phyloP scores from a whole-genome alignment of 192 early-diverging fungal species.

The Coemansia sp. region DNA sequence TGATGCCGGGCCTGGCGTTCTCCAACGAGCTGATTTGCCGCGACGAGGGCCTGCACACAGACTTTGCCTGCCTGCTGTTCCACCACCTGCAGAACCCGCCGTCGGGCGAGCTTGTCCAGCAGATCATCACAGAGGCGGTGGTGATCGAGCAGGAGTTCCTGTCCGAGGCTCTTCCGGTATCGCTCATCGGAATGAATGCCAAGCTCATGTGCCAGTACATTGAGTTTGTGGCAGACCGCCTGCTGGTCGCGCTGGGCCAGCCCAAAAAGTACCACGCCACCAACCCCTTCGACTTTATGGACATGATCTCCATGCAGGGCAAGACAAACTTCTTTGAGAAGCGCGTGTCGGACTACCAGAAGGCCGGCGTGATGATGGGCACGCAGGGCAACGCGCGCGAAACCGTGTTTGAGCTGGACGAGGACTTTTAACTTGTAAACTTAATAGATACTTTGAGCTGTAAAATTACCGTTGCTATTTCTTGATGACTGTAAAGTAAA shows the following conservation, averaged over 20 bases:
- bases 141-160: constrained; percentile 94
- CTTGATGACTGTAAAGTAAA: constrained; percentile 55
- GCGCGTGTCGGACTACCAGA: constrained; percentile 94
- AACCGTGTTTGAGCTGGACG: constrained; percentile 75
- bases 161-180: constrained; percentile 86
- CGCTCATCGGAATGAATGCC: constrained; percentile 96
- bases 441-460: neutral
- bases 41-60: constrained; percentile 95
- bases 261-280: constrained; percentile 77
- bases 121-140: constrained; percentile 87
- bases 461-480: constrained; percentile 17
- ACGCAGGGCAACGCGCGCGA: constrained; percentile 57
- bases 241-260: constrained; percentile 85
- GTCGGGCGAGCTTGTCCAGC: constrained; percentile 57
- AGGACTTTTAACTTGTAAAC: constrained; percentile 64
- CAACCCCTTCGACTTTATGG: constrained; percentile 99
- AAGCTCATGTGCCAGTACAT: constrained; percentile 95
- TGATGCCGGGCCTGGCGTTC: constrained; percentile 98
- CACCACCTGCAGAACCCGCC: constrained; percentile 76
- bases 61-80: constrained; percentile 96
- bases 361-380: constrained; percentile 79
- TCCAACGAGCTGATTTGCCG: constrained; percentile 97
- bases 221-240: constrained; percentile 96
- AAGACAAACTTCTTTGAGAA: constrained; percentile 99
- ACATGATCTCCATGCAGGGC: constrained; percentile 95